A percentile compares a stretch with the other conserved stretches of the same genome.
These are phyloP conservation scores for Psilocybe tampanensis DNA, from an alignment of 768 basidiomycete species.

Conservation along the genomic window DNA sequence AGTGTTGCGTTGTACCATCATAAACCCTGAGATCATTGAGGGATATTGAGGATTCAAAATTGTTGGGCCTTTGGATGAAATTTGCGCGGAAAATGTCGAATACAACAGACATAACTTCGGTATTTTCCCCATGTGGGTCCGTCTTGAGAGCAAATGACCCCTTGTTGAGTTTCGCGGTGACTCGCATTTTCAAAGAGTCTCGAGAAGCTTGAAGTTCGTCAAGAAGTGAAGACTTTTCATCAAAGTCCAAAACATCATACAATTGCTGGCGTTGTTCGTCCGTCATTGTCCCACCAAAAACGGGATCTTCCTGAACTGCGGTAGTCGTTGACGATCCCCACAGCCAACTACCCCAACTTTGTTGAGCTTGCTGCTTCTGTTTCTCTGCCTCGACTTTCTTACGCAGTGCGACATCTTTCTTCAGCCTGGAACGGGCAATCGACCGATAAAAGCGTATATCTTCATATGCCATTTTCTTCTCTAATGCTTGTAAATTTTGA, in stretches of 20 bases:
- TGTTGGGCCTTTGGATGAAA: slow-evolving; percentile 83
- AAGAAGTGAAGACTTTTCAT: slow-evolving; percentile 78
- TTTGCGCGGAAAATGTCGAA: slow-evolving; percentile 88
- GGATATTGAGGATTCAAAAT: slow-evolving; percentile 82
- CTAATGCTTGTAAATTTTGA: slow-evolving; percentile 61
- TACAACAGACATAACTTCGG: slow-evolving; percentile 82
- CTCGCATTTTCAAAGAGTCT: slow-evolving; percentile 78
- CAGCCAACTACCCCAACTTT: slow-evolving; percentile 76
- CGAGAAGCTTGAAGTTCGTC: slow-evolving; percentile 71
- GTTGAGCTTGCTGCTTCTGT: slow-evolving; percentile 49
- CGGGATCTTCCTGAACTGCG: slow-evolving; percentile 48
- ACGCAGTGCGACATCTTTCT: slow-evolving; percentile 79
- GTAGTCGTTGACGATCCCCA: slow-evolving; percentile 64
- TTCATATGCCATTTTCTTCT: slow-evolving; percentile 86
- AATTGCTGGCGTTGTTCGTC: slow-evolving; percentile 90
- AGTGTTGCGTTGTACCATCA: slow-evolving; percentile 84
- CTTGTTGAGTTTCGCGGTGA: slow-evolving; percentile 77
- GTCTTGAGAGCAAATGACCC: slow-evolving; percentile 86
- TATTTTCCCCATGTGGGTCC: slow-evolving; percentile 63
- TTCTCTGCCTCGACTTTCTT: slow-evolving; percentile 71
- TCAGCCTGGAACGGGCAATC: slow-evolving; percentile 84
- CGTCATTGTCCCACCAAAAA: slow-evolving; percentile 73
- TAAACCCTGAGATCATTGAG: slow-evolving; percentile 86
- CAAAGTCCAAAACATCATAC: slow-evolving; percentile 89
- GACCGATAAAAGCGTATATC: slow-evolving; percentile 98